These are phyloP conservation scores for Mediolabrus comicus DNA, from an alignment of 108 stramenopile species.

Conservation along the genomic window DNA sequence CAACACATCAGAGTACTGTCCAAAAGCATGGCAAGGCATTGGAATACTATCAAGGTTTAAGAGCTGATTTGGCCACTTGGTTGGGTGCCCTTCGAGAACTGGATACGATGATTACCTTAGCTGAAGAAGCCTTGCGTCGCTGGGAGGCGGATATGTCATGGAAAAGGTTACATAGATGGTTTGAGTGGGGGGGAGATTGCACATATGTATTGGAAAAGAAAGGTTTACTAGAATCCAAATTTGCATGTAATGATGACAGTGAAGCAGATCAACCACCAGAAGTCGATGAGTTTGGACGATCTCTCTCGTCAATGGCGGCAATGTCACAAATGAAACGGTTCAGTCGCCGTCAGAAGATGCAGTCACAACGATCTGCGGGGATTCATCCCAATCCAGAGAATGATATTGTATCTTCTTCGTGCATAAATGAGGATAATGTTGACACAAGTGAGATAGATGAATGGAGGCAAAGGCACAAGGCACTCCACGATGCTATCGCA, in stretches of 20 bases:
- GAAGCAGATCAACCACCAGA: background rate
- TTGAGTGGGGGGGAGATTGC: constrained; percentile 66
- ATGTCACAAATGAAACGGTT: constrained; percentile 57
- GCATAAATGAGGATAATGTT: constrained; percentile 21
- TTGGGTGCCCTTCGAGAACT: constrained; percentile 76
- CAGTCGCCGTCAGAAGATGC: constrained; percentile 20
- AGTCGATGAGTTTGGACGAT: constrained; percentile 85
- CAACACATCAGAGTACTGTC: constrained; percentile 46
- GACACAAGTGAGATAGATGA: constrained; percentile 30
- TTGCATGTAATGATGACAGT: background rate
- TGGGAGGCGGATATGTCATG: constrained; percentile 42
- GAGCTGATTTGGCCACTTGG: constrained; percentile 62
- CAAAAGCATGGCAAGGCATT: constrained; percentile 55
- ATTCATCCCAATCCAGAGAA: constrained; percentile 6
- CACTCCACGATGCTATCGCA: constrained; percentile 54
- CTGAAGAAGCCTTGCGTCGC: constrained; percentile 41
- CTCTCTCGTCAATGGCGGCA: constrained; percentile 58
- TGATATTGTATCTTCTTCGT: background rate
- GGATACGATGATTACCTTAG: constrained; percentile 44
- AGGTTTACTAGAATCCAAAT: constrained; percentile 36
- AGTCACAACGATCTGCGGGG: background rate
- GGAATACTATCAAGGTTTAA: constrained; percentile 69
- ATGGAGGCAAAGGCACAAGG: constrained; percentile 41
- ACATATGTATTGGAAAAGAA: constrained; percentile 40
- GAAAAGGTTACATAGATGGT: constrained; percentile 30